Evolutionary conservation across 306 rosid genomes (phyloP), one percentile per base, ranked within the genome.

Genomic region (Elaeagnus macrophylla): DNA sequence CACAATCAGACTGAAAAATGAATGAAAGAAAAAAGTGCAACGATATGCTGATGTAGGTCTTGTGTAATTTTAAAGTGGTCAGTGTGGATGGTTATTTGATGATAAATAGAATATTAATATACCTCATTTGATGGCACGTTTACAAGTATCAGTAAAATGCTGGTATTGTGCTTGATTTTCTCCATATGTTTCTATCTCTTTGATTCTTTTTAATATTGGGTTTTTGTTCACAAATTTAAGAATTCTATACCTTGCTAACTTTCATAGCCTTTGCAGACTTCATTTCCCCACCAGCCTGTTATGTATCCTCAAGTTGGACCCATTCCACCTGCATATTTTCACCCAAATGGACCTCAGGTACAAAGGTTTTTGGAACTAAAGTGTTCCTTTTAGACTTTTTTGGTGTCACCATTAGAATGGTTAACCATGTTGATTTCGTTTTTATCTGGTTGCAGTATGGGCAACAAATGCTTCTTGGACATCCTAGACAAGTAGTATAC

Each of bases 311-410:
- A 74, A 74, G 80, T 66, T 62, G 78, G 78, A 54, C 90, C 78
- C 51, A 76, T 85, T 56, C 80, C 93, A 38, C 99, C 75, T 64
- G 67, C 77, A 35, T 91, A 76, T 67, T 84, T 78, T 68, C 96
- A 75, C 71, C 89, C 91, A 48, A 91, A 84, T 80, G 96, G 85
- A 54, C 95, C 95, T 63, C 99, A 80, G 86, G 99, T 91, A 57
- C 12, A 53, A 54, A 58, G 61, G 54, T 25, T 12, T 59, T 61
- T 13, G 12, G 62, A 25, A 25, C 2, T 25, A 25, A 25, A 25
- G 3, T 25, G 32, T 25, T 25, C 32, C 32, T 25, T 25, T 25
- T 3, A 25, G 37, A 54, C 54, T 41, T 73, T 10, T 37, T 39
- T 40, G 59, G 2, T 25, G 37, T 1, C 41, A 8, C 10, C 35